Conservation (phyloP, 2,329 filamentous ascomycete species). For the Aureobasidium sp. region DNA sequence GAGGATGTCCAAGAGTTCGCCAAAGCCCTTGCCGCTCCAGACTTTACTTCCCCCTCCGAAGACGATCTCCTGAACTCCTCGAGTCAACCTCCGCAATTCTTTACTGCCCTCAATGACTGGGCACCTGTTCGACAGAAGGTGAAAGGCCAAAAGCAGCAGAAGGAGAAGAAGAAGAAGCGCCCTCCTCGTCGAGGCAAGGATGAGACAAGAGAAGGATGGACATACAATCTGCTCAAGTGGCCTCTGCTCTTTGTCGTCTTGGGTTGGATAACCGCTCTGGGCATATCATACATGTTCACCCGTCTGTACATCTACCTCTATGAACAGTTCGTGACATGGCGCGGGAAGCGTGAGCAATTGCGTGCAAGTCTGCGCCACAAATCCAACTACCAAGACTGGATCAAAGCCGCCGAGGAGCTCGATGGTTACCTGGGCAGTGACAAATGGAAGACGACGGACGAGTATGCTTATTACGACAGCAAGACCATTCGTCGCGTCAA, state of each 20-base stretch:
- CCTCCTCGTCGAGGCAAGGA: constrained; percentile 55
- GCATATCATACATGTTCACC: constrained; percentile 68
- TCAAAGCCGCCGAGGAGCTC: constrained; percentile 67
- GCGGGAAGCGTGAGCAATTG: constrained; percentile 66
- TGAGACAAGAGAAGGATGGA: constrained; percentile 87
- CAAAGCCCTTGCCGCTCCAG: constrained; percentile 73
- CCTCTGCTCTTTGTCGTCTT: constrained; percentile 75
- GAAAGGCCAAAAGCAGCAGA: constrained; percentile 34
- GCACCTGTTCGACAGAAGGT: constrained; percentile 74
- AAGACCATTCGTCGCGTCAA: constrained; percentile 72
- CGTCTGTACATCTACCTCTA: constrained; percentile 86
- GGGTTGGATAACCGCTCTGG: constrained; percentile 71
- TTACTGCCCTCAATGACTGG: constrained; percentile 94
- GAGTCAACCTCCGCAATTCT: constrained; percentile 49
- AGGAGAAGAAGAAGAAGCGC: constrained; percentile 31
- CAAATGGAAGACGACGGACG: constrained; percentile 67
- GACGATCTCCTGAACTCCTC: constrained; percentile 44
- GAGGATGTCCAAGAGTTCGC: constrained; percentile 73
- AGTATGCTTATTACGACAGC: constrained; percentile 76
- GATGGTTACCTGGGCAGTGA: constrained; percentile 76
- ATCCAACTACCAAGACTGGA: constrained; percentile 75
- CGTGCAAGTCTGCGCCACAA: constrained; percentile 64
- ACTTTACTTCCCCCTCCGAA: constrained; percentile 56
- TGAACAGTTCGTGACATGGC: constrained; percentile 86
- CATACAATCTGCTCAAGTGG: constrained; percentile 88